Evolutionary conservation across 2,329 filamentous ascomycete species (phyloP).

Genomic region (Botryotinia narcissicola): DNA sequence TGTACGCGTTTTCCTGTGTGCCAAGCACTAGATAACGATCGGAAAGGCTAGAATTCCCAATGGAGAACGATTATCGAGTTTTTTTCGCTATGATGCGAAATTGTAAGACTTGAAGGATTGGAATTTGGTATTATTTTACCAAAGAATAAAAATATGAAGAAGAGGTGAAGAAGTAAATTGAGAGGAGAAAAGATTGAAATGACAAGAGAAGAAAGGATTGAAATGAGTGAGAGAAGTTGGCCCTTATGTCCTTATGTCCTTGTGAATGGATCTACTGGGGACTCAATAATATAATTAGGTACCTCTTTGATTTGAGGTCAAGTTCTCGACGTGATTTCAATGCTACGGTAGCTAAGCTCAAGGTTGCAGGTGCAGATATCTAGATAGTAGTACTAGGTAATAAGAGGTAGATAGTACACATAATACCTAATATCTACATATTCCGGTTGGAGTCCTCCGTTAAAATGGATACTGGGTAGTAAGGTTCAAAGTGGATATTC

Average conservation of each 20-base stretch:
- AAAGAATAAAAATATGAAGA: neutral
- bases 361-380: neutral
- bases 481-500: neutral
- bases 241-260: neutral
- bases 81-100: neutral
- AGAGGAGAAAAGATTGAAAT: neutral
- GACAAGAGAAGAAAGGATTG: neutral
- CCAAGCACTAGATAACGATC: conserved; percentile 21
- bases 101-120: neutral
- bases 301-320: neutral
- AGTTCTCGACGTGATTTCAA: neutral
- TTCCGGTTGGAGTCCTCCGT: neutral
- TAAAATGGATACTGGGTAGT: neutral
- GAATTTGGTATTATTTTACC: neutral
- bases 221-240: neutral
- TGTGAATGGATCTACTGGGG: neutral
- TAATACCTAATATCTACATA: no score
- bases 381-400: neutral
- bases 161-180: neutral
- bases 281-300: neutral
- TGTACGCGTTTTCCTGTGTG: conserved; percentile 5
- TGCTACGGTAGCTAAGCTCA: neutral
- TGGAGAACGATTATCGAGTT: neutral
- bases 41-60: conserved; percentile 6
- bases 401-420: no score